Conservation (phyloP, 2,329 filamentous ascomycete species). For the Epicoccum nigrum region DNA sequence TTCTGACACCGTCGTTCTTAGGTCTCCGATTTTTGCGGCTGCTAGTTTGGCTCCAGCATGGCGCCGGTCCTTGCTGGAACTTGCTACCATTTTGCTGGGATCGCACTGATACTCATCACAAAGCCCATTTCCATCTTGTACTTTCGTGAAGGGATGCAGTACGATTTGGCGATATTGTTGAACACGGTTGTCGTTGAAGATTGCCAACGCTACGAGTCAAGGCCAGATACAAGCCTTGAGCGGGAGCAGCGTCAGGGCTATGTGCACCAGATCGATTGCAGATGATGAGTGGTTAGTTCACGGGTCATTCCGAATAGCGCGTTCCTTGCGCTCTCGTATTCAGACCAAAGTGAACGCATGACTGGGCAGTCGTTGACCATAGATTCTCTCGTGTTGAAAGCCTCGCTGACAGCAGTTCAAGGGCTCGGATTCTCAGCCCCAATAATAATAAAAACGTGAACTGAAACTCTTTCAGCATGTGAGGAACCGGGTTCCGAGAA, state of each 20-base stretch:
- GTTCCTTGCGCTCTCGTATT: constrained; percentile 5
- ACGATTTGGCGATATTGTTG: neutral
- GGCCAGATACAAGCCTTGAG: neutral
- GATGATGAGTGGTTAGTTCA: constrained; percentile 1
- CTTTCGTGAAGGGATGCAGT: neutral
- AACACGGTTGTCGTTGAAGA: neutral
- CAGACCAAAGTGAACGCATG: neutral
- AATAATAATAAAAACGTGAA: neutral
- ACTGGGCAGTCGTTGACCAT: neutral
- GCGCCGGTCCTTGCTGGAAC: neutral
- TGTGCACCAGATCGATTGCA: constrained; percentile 1
- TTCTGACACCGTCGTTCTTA: constrained; percentile 5
- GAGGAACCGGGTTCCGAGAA: constrained; percentile 4
- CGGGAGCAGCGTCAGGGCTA: constrained; percentile 13
- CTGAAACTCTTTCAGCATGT: neutral
- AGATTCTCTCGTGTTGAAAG: constrained; percentile 3
- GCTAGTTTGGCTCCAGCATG: neutral
- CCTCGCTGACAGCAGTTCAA: constrained; percentile 4
- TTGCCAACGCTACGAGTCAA: neutral
- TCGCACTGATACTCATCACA: neutral
- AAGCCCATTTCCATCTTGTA: neutral
- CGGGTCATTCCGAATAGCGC: constrained; percentile 11
- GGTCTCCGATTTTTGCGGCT: constrained; percentile 4
- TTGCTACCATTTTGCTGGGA: constrained; percentile 5
- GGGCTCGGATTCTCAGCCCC: constrained; percentile 1